Base-by-base conservation (phyloP, 768 basidiomycete species). In the Galerina sulciceps region DNA sequence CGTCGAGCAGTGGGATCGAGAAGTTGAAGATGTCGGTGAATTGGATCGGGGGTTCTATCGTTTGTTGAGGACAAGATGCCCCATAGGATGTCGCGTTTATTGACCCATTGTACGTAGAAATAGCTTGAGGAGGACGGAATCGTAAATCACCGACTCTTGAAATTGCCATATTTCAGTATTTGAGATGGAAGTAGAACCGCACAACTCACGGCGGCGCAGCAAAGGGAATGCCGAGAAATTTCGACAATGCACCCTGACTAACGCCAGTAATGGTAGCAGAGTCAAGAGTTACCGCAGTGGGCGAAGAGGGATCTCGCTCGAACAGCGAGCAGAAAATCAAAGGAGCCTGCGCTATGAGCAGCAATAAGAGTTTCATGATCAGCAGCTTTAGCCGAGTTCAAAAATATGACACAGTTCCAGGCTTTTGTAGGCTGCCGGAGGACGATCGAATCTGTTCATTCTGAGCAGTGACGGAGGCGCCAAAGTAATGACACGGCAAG, bases 171-270 rank as follows among this genome's bases (percentile, higher is more conserved):
- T 31, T 31, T 31, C 26, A 31, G 8, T 8, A 5, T 31, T 31
- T 42, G 44, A 10, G 15, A 49, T 53, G 11, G 46, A 13, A 43
- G 31, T 38, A 18, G 3, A 14, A 18, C 10, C 22, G 2, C 26
- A 10, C 38, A 44, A 69, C 81, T 62, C 61, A 84, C 82, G 82
- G 81, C 18, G 82, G 76, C 60, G 76, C 64, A 1, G 82, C 82
- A 52, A 78, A 85, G 5, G 81, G 81, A 44, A 85, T 81, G 1
- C 82, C 81, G 2, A 81, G 66, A 59, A 81, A 85, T 44, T 76
- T 71, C n/a, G 73, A 67, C 2, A 76, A 63, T 2, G 55, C 41
- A 1, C 75, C 76, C 43, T 74, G 70, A 3, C 64, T 67, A 10
- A 67, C 52, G 2, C 83, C 83, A 38, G 77, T 75, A 43, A 85